Base-by-base conservation (phyloP, 139 green algal species). In the Tetradesmus obliquus region DNA sequence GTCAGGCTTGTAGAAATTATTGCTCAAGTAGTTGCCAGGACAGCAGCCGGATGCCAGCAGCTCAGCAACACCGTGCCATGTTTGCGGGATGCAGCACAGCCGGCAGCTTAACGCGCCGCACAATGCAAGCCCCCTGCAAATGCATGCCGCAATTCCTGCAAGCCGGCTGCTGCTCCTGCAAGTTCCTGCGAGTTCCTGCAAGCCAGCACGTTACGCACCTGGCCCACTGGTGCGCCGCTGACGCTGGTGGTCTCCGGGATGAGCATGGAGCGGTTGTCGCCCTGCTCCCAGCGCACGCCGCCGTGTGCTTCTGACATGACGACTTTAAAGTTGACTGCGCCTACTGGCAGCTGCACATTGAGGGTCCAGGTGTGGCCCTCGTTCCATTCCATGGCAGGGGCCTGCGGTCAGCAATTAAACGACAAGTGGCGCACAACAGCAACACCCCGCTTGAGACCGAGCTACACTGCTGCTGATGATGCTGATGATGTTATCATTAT, bases 281-380 rank as follows among this genome's bases (percentile, higher is more conserved):
- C 83, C 53, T 76, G 19, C 72, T 92, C 83, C 90, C 90, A 92
- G 3, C 90, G 66, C n/a, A 85, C 82, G 24, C 69, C 69, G 3
- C 90, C 82, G 51, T 92, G n/a, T 8, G 86, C 55, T 20, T 89
- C 90, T 45, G 88, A 51, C 82, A 89, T 89, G 20, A 92, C 84
- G 0, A 92, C 72, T 22, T 92, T 92, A 55, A 92, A 92, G 55
- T 86, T 87, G 10, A 92, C 90, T 2, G 83, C 72, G 53, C 90
- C 90, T 5, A 86, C 90, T 12, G 90, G 90, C 55, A 92, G 90
- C 62, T 82, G 57, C 19, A 92, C 45, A 55, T 92, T 83, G 13
- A 92, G 90, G 2, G 83, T 92, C 90, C 90, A 92, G n/a, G 74
- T 81, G 84, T 92, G 90, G 15, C 90, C 90, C 22, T 92, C 90